Percentiles rank a stretch among this genome's conserved stretches.
These are phyloP conservation scores for Aspergillus conjunctus DNA, from an alignment of 495 filamentous ascomycete genomes.

Conservation along the genomic window DNA sequence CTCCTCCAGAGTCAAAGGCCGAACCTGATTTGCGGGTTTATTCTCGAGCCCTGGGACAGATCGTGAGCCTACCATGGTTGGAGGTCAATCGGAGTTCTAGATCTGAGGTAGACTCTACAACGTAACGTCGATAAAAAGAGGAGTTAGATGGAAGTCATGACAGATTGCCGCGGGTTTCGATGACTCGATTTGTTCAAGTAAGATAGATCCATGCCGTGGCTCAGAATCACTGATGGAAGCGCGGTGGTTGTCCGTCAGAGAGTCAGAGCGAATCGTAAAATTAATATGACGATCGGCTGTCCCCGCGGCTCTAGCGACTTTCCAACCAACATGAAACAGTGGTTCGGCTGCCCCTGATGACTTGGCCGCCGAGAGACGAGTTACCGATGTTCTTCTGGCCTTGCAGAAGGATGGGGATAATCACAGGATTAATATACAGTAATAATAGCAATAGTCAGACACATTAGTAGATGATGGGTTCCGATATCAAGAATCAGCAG, in stretches of 20 bases:
- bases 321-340: conserved; percentile 23
- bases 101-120: no score
- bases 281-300: conserved; percentile 27
- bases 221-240: no score
- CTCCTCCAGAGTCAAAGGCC: not conserved
- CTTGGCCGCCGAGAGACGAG: conserved; percentile 6
- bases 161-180: no score
- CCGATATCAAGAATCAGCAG: no score
- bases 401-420: not conserved
- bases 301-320: conserved; percentile 23
- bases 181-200: no score
- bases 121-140: no score
- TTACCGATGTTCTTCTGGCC: not conserved
- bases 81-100: not conserved
- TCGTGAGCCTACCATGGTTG: not conserved
- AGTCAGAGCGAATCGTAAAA: not conserved
- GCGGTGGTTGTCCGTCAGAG: not conserved
- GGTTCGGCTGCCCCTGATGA: conserved; percentile 25
- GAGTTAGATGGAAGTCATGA: no score
- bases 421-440: not conserved
- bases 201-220: no score
- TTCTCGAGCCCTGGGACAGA: not conserved
- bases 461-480: no score
- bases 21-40: not conserved
- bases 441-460: no score